Conservation (phyloP, 106 monocot species). For the Agapanthus africanus region DNA sequence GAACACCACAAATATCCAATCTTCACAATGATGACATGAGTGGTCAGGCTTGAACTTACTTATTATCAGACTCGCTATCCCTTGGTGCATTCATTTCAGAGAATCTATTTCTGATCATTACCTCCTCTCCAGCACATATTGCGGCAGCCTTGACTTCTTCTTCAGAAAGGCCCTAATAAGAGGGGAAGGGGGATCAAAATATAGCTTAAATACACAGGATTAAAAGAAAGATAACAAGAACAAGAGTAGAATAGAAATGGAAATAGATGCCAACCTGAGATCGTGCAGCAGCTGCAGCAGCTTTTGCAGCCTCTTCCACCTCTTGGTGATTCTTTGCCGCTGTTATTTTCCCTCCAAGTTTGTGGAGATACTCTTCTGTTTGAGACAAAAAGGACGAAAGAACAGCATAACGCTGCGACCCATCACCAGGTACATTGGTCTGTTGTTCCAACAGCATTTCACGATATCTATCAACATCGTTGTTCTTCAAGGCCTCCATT, state of each 20-base stretch:
- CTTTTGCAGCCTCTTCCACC: constrained; percentile 86
- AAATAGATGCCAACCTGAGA: constrained; percentile 41
- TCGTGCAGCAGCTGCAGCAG: constrained; percentile 72
- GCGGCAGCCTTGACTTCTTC: constrained; percentile 92
- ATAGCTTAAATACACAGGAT: background rate
- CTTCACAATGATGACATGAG: background rate
- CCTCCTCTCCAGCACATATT: constrained; percentile 89
- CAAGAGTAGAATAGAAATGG: background rate
- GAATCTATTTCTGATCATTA: constrained; percentile 83
- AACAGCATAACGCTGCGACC: constrained; percentile 78
- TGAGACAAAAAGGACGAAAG: constrained; percentile 94
- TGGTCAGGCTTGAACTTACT: constrained; percentile 36
- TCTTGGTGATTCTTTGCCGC: constrained; percentile 83
- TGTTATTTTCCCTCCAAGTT: constrained; percentile 92
- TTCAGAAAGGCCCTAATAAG: constrained; percentile 74
- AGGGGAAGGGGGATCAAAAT: constrained; percentile 4
- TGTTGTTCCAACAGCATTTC: constrained; percentile 96
- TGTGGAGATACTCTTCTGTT: constrained; percentile 93
- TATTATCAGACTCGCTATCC: constrained; percentile 73
- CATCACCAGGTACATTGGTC: constrained; percentile 76
- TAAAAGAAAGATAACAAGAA: background rate
- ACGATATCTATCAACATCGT: constrained; percentile 92
- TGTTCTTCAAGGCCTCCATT: constrained; percentile 98
- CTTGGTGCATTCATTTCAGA: constrained; percentile 96
- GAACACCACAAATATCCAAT: background rate